Evolutionary conservation across 2,329 filamentous ascomycete species (phyloP), one percentile per base, ranked within the genome.

Genomic region (Cordyceps javanica): DNA sequence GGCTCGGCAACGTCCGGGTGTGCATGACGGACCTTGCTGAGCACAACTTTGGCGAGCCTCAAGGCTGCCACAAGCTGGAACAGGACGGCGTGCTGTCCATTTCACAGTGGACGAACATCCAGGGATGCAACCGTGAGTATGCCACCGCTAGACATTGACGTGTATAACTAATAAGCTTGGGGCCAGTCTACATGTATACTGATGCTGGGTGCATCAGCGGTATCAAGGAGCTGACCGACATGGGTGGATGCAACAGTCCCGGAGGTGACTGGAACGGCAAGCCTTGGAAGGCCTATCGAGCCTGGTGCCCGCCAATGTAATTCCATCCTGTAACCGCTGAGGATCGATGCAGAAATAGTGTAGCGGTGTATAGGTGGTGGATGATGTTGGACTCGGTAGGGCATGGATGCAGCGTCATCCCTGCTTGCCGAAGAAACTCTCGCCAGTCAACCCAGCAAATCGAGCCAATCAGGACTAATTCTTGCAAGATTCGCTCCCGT

Each of bases 41-140:
- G 34, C 42, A 49, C 53, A 56, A 56, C 53, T 48, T 39, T 11
- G 53, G 53, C 44, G 53, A 56, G 53, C 53, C 53, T 3, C 21
- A 48, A 8, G 53, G 53, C 53, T 56, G 53, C 44, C 42, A 56
- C 53, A 49, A 30, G 30, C 42, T 56, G 41, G 53, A 49, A 13
- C 44, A 41, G 21, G 44, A 26, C 5, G 44, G 42, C 14, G 44
- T 56, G 23, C 44, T 48, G 5, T 56, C 53, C 25, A 38, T 56
- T 13, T 56, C 42, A n/a, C 42, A 56, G 53, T 56, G 53, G 53
- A 48, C 53, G 26, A 41, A 48, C 21, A 32, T 48, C 13, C 21
- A 56, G 13, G 53, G 53, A 19, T 56, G 53, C 44, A 56, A 56
- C 26, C 53, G 53, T 56, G 5, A 49, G 53, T 49, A 32, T 16